These are phyloP conservation scores for Russula brevipes DNA, from an alignment of 768 basidiomycete genomes.

Conservation along the genomic window DNA sequence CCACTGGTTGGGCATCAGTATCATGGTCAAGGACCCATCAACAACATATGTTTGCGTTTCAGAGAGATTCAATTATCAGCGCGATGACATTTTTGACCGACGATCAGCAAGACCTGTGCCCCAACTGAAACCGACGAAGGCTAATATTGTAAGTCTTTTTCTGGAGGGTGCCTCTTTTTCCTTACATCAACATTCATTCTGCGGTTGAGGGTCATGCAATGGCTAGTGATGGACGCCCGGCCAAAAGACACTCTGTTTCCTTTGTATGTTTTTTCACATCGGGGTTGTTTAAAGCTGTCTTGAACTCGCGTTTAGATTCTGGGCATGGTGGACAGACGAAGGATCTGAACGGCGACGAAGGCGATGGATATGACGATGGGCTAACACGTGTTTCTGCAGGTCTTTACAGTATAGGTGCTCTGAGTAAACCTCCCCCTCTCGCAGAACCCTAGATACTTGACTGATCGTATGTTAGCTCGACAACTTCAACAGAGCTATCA, in stretches of 20 bases:
- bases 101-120: slow-evolving; percentile 39
- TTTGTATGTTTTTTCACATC: slow-evolving; percentile 33
- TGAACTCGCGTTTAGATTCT: slow-evolving; percentile 49
- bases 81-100: slow-evolving; percentile 57
- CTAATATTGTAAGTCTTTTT: slow-evolving; percentile 42
- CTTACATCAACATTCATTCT: background rate
- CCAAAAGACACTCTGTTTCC: slow-evolving; percentile 52
- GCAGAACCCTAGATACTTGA: background rate
- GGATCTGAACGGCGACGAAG: slow-evolving; percentile 73
- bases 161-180: background rate
- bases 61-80: slow-evolving; percentile 44
- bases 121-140: slow-evolving; percentile 47
- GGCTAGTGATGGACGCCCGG: slow-evolving; percentile 51
- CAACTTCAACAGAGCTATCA: slow-evolving; percentile 61
- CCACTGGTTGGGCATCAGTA: slow-evolving; percentile 38
- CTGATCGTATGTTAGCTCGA: slow-evolving; percentile 31
- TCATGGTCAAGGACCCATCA: slow-evolving; percentile 45
- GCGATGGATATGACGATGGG: slow-evolving; percentile 79
- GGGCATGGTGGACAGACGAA: slow-evolving; percentile 90
- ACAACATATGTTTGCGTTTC: slow-evolving; percentile 26
- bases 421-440: too few relatives aligned
- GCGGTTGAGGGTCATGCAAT: slow-evolving; percentile 49
- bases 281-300: background rate
- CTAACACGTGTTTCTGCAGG: too few relatives aligned
- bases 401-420: too few relatives aligned